Evolutionary conservation across 257 asterid genomes (phyloP), one percentile per base, ranked within the genome.

Genomic region (Mentha longifolia): DNA sequence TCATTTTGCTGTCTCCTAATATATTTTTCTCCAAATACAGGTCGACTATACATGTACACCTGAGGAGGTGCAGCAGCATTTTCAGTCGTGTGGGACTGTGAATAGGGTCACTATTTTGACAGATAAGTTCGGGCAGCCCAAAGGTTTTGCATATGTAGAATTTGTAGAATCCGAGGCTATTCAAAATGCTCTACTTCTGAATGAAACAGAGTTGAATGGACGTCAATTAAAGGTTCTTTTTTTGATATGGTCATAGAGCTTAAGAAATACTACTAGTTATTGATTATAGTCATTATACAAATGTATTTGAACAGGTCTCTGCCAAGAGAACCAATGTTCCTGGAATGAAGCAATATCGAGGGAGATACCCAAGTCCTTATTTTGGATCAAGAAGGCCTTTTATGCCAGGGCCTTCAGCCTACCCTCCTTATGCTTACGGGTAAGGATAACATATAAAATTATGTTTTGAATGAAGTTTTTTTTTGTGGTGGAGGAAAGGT

Each of bases 321-420:
- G 87, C 85, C 12, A 86, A 86, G 78, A 65, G 92, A 65, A 86
- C 92, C 2, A 86, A 83, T 77, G 73, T 86, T 64, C 91, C 88
- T 33, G 91, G 91, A 46, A 81, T 86, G 91, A 86, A 79, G 57
- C 89, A 79, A 65, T 81, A 45, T 20, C 81, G 89, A 12, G 91
- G 89, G 60, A 74, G 91, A 52, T 84, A 81, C 30, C 89, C 89
- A 22, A 82, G 60, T 65, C 87, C 91, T 8, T 84, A 81, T 71
- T 75, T 79, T 76, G 89, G 85, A 61, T 70, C 78, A 0, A 68
- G 87, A 61, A 74, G 89, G 70, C 80, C 85, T 39, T 84, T 79
- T 64, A 79, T 86, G 85, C 87, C 87, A 8, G 86, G 77, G 9
- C 84, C 85, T 45, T 81, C 77, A 22, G 33, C 67, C 60, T 84